Evolutionary conservation across 1,284 basidiomycete species (phyloP), one percentile per base, ranked within the genome.

Genomic region (Ustilago lituana): DNA sequence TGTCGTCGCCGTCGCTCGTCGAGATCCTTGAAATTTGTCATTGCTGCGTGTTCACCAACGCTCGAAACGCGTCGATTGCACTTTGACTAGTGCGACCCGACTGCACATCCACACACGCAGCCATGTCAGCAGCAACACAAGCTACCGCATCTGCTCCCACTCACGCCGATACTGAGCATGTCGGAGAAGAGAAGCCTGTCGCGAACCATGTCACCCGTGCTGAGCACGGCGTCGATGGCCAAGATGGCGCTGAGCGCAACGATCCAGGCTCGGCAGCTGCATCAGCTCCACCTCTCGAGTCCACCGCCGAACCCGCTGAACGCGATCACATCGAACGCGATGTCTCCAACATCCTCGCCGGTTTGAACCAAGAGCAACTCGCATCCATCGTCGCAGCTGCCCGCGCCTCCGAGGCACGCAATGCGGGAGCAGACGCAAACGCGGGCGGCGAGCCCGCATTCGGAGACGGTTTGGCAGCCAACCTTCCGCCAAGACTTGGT

Each of bases 361-460:
- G 65, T 0, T 50, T 78, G 29, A 77, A 74, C 48, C 76, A 74
- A 43, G 76, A 78, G 41, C 76, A 79, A 52, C 64, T 79, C 7
- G 77, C 70, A 0, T 76, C 69, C 24, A 79, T 79, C 52, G 72
- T 79, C 0, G 76, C 72, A 5, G 77, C 77, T 14, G 77, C 77
- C 3, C 61, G 73, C 36, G 70, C 64, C 15, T 66, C 47, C 33
- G 63, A 70, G 40, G 67, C 67, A 4, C 53, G 54, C 26, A 55
- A 54, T 23, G 27, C 33, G 15, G 37, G 23, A 12, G 32, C 31
- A 14, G 31, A 41, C n/a, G 41, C 19, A 11, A n/a, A 19, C 38
- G 27, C 47, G 11, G 0, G 23, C 5, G 32, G 44, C 31, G 32
- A n/a, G 11, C 11, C 26, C 39, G 23, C 35, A 36, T 39, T 64